Percentiles rank a stretch among this genome's conserved stretches.
phyloP scores from a whole-genome alignment of 371 early-diverging fungal genomes.

The Mortierella sp. region DNA sequence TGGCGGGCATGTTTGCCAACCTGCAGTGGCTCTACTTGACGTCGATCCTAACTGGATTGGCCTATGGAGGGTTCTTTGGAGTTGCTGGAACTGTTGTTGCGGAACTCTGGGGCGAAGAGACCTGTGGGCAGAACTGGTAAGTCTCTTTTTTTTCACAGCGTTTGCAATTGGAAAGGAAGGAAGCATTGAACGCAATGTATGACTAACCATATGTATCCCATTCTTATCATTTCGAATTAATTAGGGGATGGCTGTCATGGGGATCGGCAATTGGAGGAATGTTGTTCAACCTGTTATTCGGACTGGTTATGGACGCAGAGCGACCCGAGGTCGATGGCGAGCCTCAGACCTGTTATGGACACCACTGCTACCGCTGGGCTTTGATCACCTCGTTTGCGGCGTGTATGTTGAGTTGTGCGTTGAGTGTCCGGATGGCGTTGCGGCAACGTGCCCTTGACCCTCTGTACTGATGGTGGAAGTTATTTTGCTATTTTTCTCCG shows the following conservation, averaged over 20 bases:
- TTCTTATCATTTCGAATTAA: not conserved
- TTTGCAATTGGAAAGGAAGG: not conserved
- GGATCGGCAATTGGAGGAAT: slow-evolving; percentile 50
- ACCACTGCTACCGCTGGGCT: slow-evolving; percentile 43
- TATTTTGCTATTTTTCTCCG: not conserved
- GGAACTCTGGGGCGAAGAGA: slow-evolving; percentile 47
- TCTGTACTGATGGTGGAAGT: not conserved
- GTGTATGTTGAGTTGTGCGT: slow-evolving; percentile 18
- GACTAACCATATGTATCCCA: not conserved
- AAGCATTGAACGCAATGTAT: not conserved
- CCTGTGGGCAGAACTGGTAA: slow-evolving; percentile 56
- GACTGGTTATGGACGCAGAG: slow-evolving; percentile 40
- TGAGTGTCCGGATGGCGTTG: slow-evolving; percentile 21
- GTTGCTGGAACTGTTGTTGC: slow-evolving; percentile 53
- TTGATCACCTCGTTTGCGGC: slow-evolving; percentile 31
- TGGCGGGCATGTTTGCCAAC: slow-evolving; percentile 38
- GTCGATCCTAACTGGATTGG: slow-evolving; percentile 39
- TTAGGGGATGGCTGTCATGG: slow-evolving; percentile 52
- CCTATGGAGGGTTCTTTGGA: slow-evolving; percentile 56
- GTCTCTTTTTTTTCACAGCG: not conserved
- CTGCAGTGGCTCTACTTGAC: slow-evolving; percentile 34
- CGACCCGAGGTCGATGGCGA: slow-evolving; percentile 21
- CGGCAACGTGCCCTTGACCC: slow-evolving; percentile 18
- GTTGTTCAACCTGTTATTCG: slow-evolving; percentile 49
- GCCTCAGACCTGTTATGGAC: slow-evolving; percentile 32